These are phyloP conservation scores for Cruciata laevipes DNA, from an alignment of 257 asterid species.

Conservation along the genomic window DNA sequence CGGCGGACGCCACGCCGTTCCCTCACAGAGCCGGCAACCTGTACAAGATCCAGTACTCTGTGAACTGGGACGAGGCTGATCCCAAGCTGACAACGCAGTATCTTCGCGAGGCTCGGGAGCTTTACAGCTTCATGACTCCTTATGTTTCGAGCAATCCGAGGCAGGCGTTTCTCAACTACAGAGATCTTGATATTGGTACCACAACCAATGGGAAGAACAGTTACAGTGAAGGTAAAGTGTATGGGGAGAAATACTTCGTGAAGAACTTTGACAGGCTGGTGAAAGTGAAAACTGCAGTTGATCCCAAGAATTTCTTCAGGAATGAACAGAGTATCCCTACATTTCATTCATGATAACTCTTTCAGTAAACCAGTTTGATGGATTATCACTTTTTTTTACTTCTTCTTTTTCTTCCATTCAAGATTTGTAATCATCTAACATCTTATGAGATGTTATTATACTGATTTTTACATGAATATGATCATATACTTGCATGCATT, in stretches of 20 bases:
- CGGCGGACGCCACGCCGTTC: background rate
- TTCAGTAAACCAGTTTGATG: background rate
- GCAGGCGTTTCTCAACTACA: slow-evolving; percentile 1
- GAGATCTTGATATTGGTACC: background rate
- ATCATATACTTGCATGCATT: no score
- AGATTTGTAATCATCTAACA: background rate
- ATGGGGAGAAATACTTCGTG: background rate
- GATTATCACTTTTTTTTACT: background rate
- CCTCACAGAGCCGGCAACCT: background rate
- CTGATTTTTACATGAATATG: no score
- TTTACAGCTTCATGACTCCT: background rate
- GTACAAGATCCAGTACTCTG: background rate
- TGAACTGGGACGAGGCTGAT: background rate
- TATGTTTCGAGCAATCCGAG: background rate
- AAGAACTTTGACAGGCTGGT: slow-evolving; percentile 1
- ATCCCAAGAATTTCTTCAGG: background rate
- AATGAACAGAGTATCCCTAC: background rate
- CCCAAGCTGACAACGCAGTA: background rate
- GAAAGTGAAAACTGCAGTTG: background rate
- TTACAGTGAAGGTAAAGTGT: background rate
- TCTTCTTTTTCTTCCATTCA: background rate
- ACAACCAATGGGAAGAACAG: background rate
- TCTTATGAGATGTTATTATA: no score
- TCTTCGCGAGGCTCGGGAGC: background rate
- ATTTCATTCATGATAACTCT: no score